Evolutionary conservation across 495 filamentous ascomycete species (phyloP).

Genomic region (Amniculicola lignicola): DNA sequence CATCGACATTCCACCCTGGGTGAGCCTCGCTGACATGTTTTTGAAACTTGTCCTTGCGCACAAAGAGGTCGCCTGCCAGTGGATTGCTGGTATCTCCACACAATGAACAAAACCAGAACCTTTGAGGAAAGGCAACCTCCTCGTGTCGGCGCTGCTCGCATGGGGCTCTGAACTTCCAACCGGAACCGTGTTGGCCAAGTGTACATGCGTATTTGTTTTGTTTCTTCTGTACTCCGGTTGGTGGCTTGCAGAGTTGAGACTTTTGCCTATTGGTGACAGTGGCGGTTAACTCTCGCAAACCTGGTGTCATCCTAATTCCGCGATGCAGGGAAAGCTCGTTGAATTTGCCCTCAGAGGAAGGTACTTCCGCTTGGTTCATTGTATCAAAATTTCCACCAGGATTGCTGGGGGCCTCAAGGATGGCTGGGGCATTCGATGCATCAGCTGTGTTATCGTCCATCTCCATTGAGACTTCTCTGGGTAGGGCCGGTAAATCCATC

Average conservation of each 20-base stretch:
- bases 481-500: too few relatives aligned
- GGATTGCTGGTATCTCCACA: slow-evolving; percentile 6
- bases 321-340: neutral
- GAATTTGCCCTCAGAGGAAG: too few relatives aligned
- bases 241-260: neutral
- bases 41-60: slow-evolving; percentile 6
- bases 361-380: too few relatives aligned
- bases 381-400: too few relatives aligned
- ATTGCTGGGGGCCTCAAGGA: too few relatives aligned
- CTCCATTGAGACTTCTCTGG: too few relatives aligned
- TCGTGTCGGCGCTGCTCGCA: neutral
- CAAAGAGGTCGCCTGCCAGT: neutral
- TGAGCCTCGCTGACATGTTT: neutral
- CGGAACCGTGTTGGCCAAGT: slow-evolving; percentile 1
- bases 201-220: slow-evolving; percentile 2
- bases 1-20: neutral
- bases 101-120: slow-evolving; percentile 8
- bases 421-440: too few relatives aligned
- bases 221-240: neutral
- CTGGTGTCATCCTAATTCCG: neutral
- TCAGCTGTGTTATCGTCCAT: too few relatives aligned
- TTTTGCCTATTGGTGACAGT: neutral
- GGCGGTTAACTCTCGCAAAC: neutral
- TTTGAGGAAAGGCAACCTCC: slow-evolving; percentile 1
- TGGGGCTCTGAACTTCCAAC: neutral